These are phyloP conservation scores for Penicillium turbatum DNA, from an alignment of 495 filamentous ascomycete genomes.

Conservation along the genomic window DNA sequence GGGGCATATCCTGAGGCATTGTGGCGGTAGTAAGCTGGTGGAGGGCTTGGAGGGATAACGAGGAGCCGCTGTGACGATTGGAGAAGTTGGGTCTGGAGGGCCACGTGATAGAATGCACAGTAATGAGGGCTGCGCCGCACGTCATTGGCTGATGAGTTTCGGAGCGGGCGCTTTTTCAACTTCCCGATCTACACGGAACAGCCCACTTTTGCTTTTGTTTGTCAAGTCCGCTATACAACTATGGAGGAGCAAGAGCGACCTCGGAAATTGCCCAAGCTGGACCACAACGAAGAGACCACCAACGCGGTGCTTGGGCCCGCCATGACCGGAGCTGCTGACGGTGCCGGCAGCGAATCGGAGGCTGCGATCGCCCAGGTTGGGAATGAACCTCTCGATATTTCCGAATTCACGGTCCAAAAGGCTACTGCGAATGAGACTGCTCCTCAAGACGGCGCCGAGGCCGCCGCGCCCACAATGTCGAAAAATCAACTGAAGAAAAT, in stretches of 20 bases:
- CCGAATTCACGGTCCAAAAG: slow-evolving; percentile 2
- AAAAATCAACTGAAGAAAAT: slow-evolving; percentile 81
- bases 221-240: slow-evolving; percentile 1
- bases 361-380: slow-evolving; percentile 1
- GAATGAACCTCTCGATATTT: slow-evolving; percentile 4
- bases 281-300: slow-evolving; percentile 20
- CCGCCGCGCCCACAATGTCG: slow-evolving; percentile 48
- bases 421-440: slow-evolving; percentile 4
- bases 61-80: slow-evolving; percentile 23
- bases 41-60: slow-evolving; percentile 24
- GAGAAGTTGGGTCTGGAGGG: slow-evolving; percentile 33
- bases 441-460: slow-evolving; percentile 11
- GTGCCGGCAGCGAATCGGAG: slow-evolving; percentile 13
- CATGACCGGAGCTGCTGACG: slow-evolving; percentile 33
- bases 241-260: slow-evolving; percentile 56
- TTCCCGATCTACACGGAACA: slow-evolving; percentile 17
- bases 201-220: slow-evolving; percentile 9
- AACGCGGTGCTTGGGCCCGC: slow-evolving; percentile 23
- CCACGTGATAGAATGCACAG: slow-evolving; percentile 34
- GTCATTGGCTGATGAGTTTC: slow-evolving; percentile 29
- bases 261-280: slow-evolving; percentile 48
- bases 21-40: slow-evolving; percentile 24
- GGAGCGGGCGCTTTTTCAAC: slow-evolving; percentile 20
- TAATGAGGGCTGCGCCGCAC: slow-evolving; percentile 32
- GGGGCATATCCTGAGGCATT: slow-evolving; percentile 83